Percentiles rank a stretch among this genome's conserved stretches.
Conservation (phyloP, 345 rosid species). For the Brassica incana region DNA sequence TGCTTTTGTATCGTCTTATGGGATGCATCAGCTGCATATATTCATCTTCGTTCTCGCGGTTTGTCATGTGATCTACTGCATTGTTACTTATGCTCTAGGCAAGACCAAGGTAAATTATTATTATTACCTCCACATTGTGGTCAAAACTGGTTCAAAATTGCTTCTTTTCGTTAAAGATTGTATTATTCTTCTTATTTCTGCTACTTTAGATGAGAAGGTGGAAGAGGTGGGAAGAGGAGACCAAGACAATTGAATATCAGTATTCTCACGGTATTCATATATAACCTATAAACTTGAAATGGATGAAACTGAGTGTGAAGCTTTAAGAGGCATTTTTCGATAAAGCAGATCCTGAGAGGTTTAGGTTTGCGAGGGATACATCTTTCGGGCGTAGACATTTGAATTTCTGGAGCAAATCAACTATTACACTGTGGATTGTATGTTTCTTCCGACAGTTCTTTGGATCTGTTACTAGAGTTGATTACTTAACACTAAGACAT, state of each 20-base stretch:
- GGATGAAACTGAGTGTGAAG: neutral
- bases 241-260: constrained; percentile 77
- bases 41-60: constrained; percentile 86
- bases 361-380: constrained; percentile 92
- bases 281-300: neutral
- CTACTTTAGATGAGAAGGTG: constrained; percentile 71
- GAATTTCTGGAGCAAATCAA: constrained; percentile 59
- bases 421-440: constrained; percentile 71
- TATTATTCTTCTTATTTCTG: neutral
- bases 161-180: neutral
- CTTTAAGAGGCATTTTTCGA: neutral
- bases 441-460: constrained; percentile 90
- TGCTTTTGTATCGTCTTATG: constrained; percentile 76
- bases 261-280: constrained; percentile 56
- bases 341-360: constrained; percentile 80
- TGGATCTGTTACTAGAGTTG: constrained; percentile 79
- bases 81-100: constrained; percentile 71
- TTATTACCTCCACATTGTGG: neutral
- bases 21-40: constrained; percentile 85
- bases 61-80: constrained; percentile 74
- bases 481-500: constrained; percentile 86
- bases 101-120: constrained; percentile 57
- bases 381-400: constrained; percentile 89
- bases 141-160: neutral
- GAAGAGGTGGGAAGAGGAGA: constrained; percentile 91